A percentile compares a stretch with the other conserved stretches of the same genome.
phyloP scores from a whole-genome alignment of 2,329 filamentous ascomycete species.

The Microdochium trichocladiopsis region DNA sequence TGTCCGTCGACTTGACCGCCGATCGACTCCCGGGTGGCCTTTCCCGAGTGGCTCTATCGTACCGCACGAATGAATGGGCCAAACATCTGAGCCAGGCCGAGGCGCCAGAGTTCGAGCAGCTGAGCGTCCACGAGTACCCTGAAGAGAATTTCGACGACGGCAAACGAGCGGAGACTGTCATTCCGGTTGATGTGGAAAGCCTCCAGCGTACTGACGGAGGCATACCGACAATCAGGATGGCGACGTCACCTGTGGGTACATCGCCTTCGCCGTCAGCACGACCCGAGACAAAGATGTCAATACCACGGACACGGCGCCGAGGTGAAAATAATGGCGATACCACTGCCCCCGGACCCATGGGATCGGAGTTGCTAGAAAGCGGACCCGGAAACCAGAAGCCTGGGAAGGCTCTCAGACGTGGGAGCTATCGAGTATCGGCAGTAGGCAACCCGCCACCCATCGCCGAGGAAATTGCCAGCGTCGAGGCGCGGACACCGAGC shows the following conservation, averaged over 20 bases:
- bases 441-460: slow-evolving; percentile 6
- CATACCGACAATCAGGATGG: slow-evolving; percentile 28
- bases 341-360: too few relatives aligned
- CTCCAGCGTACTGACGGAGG: slow-evolving; percentile 57
- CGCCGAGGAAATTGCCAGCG: slow-evolving; percentile 12
- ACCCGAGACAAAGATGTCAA: too few relatives aligned
- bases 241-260: slow-evolving; percentile 18
- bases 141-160: slow-evolving; percentile 10
- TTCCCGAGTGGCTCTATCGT: slow-evolving; percentile 72
- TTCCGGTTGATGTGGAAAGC: slow-evolving; percentile 56
- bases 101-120: slow-evolving; percentile 55
- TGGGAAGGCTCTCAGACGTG: not conserved
- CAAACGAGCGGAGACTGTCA: slow-evolving; percentile 38
- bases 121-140: slow-evolving; percentile 40
- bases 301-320: too few relatives aligned
- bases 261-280: slow-evolving; percentile 13
- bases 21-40: slow-evolving; percentile 62
- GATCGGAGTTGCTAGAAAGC: too few relatives aligned
- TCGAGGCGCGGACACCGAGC: not conserved
- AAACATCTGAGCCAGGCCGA: slow-evolving; percentile 81
- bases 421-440: not conserved
- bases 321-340: too few relatives aligned
- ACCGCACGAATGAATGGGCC: slow-evolving; percentile 93
- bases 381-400: too few relatives aligned
- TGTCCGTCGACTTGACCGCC: slow-evolving; percentile 43